A percentile compares a stretch with the other conserved stretches of the same genome.
Evolutionary conservation across 352 stramenopile species (phyloP).

Genomic region (Discostella stelligera): DNA sequence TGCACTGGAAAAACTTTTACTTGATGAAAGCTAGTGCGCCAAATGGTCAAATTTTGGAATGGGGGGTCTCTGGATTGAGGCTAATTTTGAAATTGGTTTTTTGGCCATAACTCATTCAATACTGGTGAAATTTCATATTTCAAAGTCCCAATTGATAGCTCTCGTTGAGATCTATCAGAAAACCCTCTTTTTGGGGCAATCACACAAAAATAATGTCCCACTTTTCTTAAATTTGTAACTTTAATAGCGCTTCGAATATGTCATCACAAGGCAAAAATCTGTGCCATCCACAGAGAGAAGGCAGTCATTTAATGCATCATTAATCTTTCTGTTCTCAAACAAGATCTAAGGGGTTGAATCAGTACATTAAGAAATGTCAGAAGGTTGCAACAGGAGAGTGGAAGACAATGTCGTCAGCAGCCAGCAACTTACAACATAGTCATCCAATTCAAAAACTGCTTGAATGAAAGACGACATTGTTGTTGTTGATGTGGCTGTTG

Average conservation of each 20-base stretch:
- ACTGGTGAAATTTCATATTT: too few species aligned
- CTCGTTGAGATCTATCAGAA: too few species aligned
- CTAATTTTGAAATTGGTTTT: too few species aligned
- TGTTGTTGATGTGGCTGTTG: too few species aligned
- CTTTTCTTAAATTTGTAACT: slow-evolving; percentile 34
- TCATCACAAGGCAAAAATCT: slow-evolving; percentile 25
- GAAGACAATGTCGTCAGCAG: neutral
- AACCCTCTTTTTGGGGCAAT: too few species aligned
- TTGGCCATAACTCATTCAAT: too few species aligned
- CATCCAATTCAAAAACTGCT: slow-evolving; percentile 19
- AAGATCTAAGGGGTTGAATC: slow-evolving; percentile 10
- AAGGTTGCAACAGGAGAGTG: neutral
- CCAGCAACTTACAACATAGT: slow-evolving; percentile 27
- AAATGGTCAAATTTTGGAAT: too few species aligned
- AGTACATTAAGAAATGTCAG: slow-evolving; percentile 2
- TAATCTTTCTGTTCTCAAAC: slow-evolving; percentile 13
- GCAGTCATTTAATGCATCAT: slow-evolving; percentile 22
- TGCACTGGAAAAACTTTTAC: too few species aligned
- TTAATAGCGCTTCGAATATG: slow-evolving; percentile 21
- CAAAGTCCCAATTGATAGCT: too few species aligned
- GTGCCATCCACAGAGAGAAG: slow-evolving; percentile 44
- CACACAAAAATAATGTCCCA: too few species aligned
- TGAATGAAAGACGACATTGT: slow-evolving; percentile 14
- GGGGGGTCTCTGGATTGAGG: too few species aligned
- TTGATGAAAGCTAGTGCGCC: too few species aligned